Evolutionary conservation across 176 grass and related monocot species (phyloP).

Genomic region (Rhipidocladum racemiflorum): DNA sequence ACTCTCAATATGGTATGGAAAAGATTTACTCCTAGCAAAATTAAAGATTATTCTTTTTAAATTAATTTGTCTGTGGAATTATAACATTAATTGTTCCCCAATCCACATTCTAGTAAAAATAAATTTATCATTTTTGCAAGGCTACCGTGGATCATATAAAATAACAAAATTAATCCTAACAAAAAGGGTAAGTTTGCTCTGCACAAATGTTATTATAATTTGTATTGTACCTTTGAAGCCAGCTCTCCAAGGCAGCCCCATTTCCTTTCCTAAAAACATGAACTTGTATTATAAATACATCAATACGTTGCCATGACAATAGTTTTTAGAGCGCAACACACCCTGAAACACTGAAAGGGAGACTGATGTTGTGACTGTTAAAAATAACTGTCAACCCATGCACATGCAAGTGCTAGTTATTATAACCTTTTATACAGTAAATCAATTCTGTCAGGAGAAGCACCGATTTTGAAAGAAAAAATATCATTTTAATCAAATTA

Average conservation of each 20-base stretch:
- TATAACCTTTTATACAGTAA: background rate
- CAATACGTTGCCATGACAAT: background rate
- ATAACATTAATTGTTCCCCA: background rate
- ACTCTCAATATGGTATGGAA: background rate
- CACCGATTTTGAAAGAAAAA: background rate
- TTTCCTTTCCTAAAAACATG: background rate
- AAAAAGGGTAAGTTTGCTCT: background rate
- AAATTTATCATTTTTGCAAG: background rate
- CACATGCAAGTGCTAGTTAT: background rate
- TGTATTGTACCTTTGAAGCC: background rate
- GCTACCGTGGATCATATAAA: background rate
- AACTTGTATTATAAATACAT: background rate
- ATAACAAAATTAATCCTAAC: background rate
- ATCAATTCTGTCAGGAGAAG: background rate
- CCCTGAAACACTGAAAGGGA: background rate
- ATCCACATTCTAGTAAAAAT: background rate
- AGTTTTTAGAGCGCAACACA: background rate
- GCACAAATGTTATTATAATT: background rate
- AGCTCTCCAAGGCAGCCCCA: background rate
- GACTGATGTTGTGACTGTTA: background rate
- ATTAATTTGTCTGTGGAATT: background rate
- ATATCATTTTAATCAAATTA: background rate
- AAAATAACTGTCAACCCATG: background rate
- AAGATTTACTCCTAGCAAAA: background rate
- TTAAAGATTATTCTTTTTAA: background rate